Base-by-base conservation (phyloP, 352 stramenopile genomes). In the Thraustochytrium sp. region DNA sequence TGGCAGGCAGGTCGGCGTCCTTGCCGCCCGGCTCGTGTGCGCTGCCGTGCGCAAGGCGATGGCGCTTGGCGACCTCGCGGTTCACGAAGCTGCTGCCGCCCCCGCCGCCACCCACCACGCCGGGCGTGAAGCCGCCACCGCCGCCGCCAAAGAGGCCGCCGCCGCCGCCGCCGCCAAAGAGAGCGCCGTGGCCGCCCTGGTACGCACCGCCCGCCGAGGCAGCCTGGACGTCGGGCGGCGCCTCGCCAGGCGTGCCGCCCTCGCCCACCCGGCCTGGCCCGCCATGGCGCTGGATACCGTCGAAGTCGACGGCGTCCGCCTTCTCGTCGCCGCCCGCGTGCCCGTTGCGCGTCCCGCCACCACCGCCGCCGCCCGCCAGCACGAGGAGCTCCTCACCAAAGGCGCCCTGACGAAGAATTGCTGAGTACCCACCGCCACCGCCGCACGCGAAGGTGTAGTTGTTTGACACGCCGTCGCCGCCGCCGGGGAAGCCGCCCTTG, bases 81-180 rank as follows among this genome's bases (percentile, higher is more conserved):
- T 86, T 84, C 26, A 89, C 84, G 63, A 84, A 89, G 29, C 63
- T 84, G 8, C 74, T 86, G 16, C 87, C 87, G 37, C 87, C 87
- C 34, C 87, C 87, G 37, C 87, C 87, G 40, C 87, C 87, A 37
- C 87, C 87, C 18, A 88, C 87, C 29, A 89, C 36, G 16, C 87
- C 87, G 1, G 87, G 87, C 31, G 82, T 84, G 3, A 86, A 88
- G 18, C 87, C 87, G 8, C 87, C 87, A 18, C 87, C 87, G 26
- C 87, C 87, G 3, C 87, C 87, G 40, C 87, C 87, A 21, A 89
- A 89, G 31, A 87, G 74, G 8, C 87, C 87, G 61, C 76, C 86
- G 31, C 87, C 87, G 49, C 87, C 87, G 34, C 87, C 87, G 53
- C 87, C 87, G 16, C 87, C 87, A 76, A 88, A 89, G 38, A 87